Evolutionary conservation across 345 rosid species (phyloP).

Genomic region (Sisymbrium altissimum): DNA sequence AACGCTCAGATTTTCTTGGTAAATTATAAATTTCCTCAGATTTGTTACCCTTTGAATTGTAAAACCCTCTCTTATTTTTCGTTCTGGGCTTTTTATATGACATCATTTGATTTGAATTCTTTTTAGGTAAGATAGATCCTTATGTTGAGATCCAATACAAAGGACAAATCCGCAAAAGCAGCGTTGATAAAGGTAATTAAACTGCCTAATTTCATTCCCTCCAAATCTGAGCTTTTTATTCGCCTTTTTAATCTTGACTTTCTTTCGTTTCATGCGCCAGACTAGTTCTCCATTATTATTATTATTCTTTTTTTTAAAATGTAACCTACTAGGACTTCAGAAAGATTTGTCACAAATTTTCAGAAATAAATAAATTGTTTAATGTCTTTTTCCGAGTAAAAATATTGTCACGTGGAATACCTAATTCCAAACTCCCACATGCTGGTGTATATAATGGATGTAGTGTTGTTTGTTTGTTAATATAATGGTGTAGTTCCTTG

Average conservation of each 20-base stretch:
- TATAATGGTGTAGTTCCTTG: too few species aligned
- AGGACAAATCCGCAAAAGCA: constrained; percentile 63
- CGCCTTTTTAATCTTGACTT: neutral
- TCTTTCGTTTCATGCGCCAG: neutral
- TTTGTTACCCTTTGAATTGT: neutral
- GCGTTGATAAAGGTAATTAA: constrained; percentile 58
- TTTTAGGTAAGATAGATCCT: constrained; percentile 61
- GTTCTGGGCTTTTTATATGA: neutral
- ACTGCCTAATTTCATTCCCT: neutral
- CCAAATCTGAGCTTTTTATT: neutral
- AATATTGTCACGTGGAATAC: neutral
- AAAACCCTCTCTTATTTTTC: neutral
- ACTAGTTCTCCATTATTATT: neutral
- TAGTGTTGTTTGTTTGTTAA: too few species aligned
- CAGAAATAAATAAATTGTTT: neutral
- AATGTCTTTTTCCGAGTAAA: neutral
- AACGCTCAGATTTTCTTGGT: constrained; percentile 62
- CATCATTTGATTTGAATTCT: neutral
- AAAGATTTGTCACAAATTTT: neutral
- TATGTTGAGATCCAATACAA: constrained; percentile 71
- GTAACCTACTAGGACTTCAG: neutral
- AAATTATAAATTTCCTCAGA: neutral
- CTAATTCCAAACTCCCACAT: neutral
- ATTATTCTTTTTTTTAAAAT: neutral
- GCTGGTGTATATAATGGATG: neutral